Percentiles rank a stretch among this genome's conserved stretches.
Evolutionary conservation across 192 early-diverging fungal species (phyloP).

Genomic region (Coemansia sp.): DNA sequence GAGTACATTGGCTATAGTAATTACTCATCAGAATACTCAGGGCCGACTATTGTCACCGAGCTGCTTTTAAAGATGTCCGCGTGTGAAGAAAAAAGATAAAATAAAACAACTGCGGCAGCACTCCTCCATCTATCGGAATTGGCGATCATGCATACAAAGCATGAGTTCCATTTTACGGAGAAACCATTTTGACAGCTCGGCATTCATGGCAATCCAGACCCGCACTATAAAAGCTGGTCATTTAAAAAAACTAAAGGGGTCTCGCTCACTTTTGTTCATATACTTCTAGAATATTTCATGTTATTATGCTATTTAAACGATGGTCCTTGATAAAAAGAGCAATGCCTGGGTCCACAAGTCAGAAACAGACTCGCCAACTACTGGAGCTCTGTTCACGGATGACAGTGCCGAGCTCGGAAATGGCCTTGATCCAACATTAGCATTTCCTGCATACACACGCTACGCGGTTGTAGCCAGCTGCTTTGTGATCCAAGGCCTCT

Average conservation of each 20-base stretch:
- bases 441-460: constrained; percentile 29
- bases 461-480: constrained; percentile 36
- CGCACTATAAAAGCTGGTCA: not conserved
- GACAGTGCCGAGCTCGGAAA: not conserved
- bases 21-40: not conserved
- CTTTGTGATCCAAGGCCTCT: constrained; percentile 39
- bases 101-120: not conserved
- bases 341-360: not conserved
- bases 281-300: not conserved
- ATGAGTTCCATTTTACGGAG: not conserved
- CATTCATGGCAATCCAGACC: not conserved
- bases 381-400: not conserved
- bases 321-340: not conserved
- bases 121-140: not conserved
- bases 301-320: not conserved
- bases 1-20: no score
- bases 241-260: not conserved
- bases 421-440: not conserved
- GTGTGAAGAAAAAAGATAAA: not conserved
- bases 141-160: not conserved
- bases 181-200: not conserved
- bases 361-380: not conserved
- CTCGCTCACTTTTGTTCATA: not conserved
- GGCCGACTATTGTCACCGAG: not conserved
- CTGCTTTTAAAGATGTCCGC: not conserved